Conservation (phyloP, 805 yeast species). For the Yarrowia bubula region DNA sequence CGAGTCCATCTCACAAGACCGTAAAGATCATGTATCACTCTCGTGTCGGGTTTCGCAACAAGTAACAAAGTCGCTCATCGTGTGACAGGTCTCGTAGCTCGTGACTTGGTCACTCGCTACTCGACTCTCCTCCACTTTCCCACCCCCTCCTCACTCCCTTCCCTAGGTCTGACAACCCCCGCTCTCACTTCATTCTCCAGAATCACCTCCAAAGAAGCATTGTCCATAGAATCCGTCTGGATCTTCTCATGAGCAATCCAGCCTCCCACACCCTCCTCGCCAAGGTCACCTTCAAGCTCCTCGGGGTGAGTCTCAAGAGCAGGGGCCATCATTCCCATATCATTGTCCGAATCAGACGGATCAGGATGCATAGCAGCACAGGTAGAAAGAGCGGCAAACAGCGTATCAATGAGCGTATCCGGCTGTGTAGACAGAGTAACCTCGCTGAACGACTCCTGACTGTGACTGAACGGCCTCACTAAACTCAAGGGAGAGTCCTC, state of each 20-base stretch:
- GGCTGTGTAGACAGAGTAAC: conserved; percentile 31
- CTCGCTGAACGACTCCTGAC: conserved; percentile 2
- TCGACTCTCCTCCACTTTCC: conserved; percentile 19
- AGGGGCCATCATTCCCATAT: background rate
- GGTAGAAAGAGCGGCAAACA: conserved; percentile 32
- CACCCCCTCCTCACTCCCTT: conserved; percentile 5
- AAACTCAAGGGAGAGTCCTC: conserved; percentile 5
- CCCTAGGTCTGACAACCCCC: conserved; percentile 13
- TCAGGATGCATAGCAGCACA: conserved; percentile 35
- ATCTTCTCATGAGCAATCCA: conserved; percentile 20
- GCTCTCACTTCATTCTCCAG: conserved; percentile 8
- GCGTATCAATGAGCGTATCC: conserved; percentile 26
- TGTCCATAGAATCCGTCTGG: background rate
- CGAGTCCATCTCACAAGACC: too few relatives aligned
- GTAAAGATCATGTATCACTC: too few relatives aligned
- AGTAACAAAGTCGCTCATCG: too few relatives aligned
- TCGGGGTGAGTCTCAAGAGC: background rate
- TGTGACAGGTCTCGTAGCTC: too few relatives aligned
- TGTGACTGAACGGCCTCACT: background rate
- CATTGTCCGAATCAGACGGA: conserved; percentile 16
- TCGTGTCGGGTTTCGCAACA: too few relatives aligned
- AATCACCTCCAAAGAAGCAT: conserved; percentile 14
- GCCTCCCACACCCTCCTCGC: conserved; percentile 20
- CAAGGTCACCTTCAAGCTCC: conserved; percentile 7
- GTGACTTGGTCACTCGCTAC: background rate